Base-by-base conservation (phyloP, 805 yeast species). In the Sugiyamaella smithiae region DNA sequence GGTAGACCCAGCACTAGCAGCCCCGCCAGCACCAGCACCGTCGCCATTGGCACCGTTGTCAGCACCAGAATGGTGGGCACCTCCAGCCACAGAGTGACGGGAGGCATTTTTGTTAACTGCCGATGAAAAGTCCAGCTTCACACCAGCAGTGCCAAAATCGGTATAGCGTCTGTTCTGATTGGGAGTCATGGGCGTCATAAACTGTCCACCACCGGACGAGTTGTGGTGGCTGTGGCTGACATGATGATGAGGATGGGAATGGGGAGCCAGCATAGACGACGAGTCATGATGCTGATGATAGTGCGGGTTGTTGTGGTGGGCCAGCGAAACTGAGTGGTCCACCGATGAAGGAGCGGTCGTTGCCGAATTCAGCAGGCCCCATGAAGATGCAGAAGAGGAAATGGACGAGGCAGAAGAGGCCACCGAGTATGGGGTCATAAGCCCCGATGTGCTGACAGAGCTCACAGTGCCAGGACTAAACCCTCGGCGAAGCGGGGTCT, bases 121-220 rank as follows among this genome's bases (percentile, higher is more conserved):
- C 3, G 44, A 38, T 8, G 55, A 22, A 33, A 54, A 54, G 43
- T 54, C 57, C 48, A 54, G 52, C 51, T 50, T 55, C 25, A 50
- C 51, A 24, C 56, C 52, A 11, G 44, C 45, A 7, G 33, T 6
- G 33, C 41, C 45, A 16, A 38, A 28, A 19, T 33, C 37, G 23
- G 49, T 17, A 46, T 25, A 37, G 43, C 47, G 24, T 12, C 37
- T 14, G 45, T 22, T n/a, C 23, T 43, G 29, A 26, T 8, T 19
- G 12, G 56, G 56, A 8, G 56, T 45, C 43, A 44, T 29, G 14
- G 58, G 58, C 19, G 58, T 54, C 48, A 52, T 29, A 42, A 42
- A 49, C 47, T 48, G 45, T 16, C 38, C 20, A 20, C 20, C 29
- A 26, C 9, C 7, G 7, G 29, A 26, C 7, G 11, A 26, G 9